Percentiles rank a stretch among this genome's conserved stretches.
Conservation (phyloP, 768 basidiomycete species). For the Mycena chlorophos region DNA sequence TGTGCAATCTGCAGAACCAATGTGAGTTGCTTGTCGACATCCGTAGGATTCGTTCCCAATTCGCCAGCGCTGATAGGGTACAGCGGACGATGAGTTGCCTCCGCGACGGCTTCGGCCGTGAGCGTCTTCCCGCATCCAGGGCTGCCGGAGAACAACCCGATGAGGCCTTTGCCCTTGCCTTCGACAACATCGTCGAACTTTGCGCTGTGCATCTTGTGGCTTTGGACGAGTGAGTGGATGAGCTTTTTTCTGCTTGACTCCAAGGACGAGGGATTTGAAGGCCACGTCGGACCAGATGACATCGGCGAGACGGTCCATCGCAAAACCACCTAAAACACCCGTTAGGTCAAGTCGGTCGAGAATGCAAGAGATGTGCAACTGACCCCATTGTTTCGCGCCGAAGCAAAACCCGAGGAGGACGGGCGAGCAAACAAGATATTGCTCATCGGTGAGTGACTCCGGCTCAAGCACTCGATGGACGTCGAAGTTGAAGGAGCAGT, state of each 20-base stretch:
- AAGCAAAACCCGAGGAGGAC: conserved; percentile 28
- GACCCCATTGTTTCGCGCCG: conserved; percentile 31
- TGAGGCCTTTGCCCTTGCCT: conserved; percentile 40
- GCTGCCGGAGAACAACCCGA: conserved; percentile 32
- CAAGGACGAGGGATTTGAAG: conserved; percentile 36
- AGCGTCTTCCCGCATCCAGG: conserved; percentile 41
- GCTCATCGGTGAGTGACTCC: conserved; percentile 23
- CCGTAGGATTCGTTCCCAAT: conserved; percentile 29
- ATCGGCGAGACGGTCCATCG: conserved; percentile 28
- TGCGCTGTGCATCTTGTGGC: conserved; percentile 15
- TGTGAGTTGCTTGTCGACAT: conserved; percentile 26
- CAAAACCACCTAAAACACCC: conserved; percentile 27
- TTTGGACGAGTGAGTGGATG: conserved; percentile 31
- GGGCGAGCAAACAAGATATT: conserved; percentile 30
- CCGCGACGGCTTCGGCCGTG: conserved; percentile 36
- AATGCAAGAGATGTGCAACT: neutral
- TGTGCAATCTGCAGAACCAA: conserved; percentile 30
- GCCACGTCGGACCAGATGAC: conserved; percentile 36
- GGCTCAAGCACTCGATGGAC: conserved; percentile 20
- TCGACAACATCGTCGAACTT: conserved; percentile 36
- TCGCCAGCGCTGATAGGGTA: conserved; percentile 35
- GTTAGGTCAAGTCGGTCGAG: neutral
- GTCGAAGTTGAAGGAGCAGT: conserved; percentile 18
- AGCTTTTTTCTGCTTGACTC: conserved; percentile 32
- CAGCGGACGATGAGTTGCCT: conserved; percentile 30